A percentile compares a stretch with the other conserved stretches of the same genome.
Evolutionary conservation across 345 rosid genomes (phyloP).

Genomic region (Gossypioides kirkii): DNA sequence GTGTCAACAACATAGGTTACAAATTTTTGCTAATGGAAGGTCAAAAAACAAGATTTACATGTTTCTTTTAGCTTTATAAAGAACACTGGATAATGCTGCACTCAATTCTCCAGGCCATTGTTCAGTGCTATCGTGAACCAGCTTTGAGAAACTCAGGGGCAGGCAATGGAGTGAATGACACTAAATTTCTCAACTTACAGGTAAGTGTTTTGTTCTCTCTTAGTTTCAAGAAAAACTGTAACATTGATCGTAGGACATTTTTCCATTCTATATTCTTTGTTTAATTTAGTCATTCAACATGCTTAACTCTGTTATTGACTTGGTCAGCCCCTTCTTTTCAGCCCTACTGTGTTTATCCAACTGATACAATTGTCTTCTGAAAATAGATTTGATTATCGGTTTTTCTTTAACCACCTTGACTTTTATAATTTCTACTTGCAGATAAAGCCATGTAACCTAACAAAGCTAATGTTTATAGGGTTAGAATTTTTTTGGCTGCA

Average conservation of each 20-base stretch:
- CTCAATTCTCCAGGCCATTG: slow-evolving; percentile 20
- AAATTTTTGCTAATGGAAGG: background rate
- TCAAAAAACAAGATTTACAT: background rate
- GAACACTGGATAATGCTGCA: background rate
- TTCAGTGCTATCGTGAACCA: slow-evolving; percentile 18
- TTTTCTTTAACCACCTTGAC: background rate
- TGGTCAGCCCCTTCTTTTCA: background rate
- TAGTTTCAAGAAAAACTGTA: background rate
- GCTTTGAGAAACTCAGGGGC: slow-evolving; percentile 15
- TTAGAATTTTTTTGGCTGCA: background rate
- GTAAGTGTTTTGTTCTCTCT: slow-evolving; percentile 25
- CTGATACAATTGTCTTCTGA: background rate
- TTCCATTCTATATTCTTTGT: background rate
- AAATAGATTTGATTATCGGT: too few species aligned
- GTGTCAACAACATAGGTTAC: background rate
- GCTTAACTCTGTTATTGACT: background rate
- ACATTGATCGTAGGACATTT: background rate
- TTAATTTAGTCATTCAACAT: background rate
- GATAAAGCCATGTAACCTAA: background rate
- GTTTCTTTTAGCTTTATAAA: background rate
- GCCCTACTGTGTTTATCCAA: background rate
- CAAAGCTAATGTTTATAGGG: background rate
- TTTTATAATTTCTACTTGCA: background rate
- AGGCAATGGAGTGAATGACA: slow-evolving; percentile 11
- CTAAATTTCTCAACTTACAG: slow-evolving; percentile 22